Base-by-base conservation (phyloP, 306 rosid species). In the Lithocarpus polystachyus region DNA sequence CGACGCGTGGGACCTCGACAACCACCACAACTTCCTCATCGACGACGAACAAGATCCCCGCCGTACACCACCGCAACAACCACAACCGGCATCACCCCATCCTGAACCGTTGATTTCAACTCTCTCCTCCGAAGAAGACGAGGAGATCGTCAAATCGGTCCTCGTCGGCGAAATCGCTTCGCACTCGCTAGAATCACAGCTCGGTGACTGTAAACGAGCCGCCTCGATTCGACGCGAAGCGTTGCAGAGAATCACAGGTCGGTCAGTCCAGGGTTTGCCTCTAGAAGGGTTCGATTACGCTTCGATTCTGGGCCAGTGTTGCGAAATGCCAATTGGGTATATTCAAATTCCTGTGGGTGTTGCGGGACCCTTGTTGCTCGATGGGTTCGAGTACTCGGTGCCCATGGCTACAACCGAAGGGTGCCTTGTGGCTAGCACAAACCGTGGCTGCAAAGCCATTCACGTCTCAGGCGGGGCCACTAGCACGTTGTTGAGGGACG, bases 381-480 rank as follows among this genome's bases (percentile, higher is more conserved):
- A 94, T 37, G 96, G 93, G 24, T 70, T 20, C 28, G 92, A 94
- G 75, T 92, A 84, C 56, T 88, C 93, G 0, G 89, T 94, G 9
- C 97, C 98, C 0, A 94, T 94, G 97, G 98, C 94, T 2, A 94
- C 98, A 5, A 94, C 98, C 0, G 98, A 94, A 22, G 98, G 98
- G 1, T 89, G 94, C 78, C 88, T 94, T 20, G 98, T 94, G 29
- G 98, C 98, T 0, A 94, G 98, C 77, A 88, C 98, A 2, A 94
- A 94, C 75, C 80, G 98, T 48, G 98, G 98, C 15, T 94, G 92
- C 57, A 94, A 94, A 65, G 98, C 98, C 55, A 94, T 94, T 53
- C 77, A 82, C 15, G 73, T 74, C 11, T 94, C 90, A 0, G 97
- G 97, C 18, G 98, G 98, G 31, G 97, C 98, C 67, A 54, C 79